These are phyloP conservation scores for Penicillium mononematosum DNA, from an alignment of 495 filamentous ascomycete genomes.

Conservation along the genomic window DNA sequence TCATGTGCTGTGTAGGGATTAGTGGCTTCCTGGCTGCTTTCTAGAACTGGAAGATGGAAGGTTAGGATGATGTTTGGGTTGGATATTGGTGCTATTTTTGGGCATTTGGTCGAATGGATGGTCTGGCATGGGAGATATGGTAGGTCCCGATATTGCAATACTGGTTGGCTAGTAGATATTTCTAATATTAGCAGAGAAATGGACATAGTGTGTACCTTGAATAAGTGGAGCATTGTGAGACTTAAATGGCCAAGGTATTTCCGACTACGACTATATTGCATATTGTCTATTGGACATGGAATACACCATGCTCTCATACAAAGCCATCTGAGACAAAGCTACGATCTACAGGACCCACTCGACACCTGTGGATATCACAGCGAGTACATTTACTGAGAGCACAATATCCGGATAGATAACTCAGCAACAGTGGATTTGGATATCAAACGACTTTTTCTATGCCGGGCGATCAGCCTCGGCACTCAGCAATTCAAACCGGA, in stretches of 20 bases:
- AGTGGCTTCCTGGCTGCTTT: too few species aligned
- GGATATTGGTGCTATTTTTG: not conserved
- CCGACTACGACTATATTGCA: not conserved
- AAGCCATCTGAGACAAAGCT: not conserved
- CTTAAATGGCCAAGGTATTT: not conserved
- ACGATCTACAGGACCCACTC: not conserved
- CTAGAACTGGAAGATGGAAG: too few species aligned
- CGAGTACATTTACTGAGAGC: not conserved
- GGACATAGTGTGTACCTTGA: too few species aligned
- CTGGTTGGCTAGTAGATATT: not conserved
- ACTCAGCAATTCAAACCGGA: conserved; percentile 2
- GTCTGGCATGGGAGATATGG: not conserved
- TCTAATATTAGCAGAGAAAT: not conserved
- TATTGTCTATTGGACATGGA: not conserved
- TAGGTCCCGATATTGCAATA: not conserved
- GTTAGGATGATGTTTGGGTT: not conserved
- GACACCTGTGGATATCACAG: not conserved
- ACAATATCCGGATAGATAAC: not conserved
- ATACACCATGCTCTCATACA: not conserved
- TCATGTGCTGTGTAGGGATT: not conserved
- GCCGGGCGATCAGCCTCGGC: not conserved
- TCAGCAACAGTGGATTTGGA: conserved; percentile 1
- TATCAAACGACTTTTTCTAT: conserved; percentile 11
- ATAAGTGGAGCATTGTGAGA: too few species aligned
- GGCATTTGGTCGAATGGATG: not conserved